Percentiles rank a stretch among this genome's conserved stretches.
These are phyloP conservation scores for Cucumis sativus DNA, from an alignment of 306 rosid genomes.

Conservation along the genomic window DNA sequence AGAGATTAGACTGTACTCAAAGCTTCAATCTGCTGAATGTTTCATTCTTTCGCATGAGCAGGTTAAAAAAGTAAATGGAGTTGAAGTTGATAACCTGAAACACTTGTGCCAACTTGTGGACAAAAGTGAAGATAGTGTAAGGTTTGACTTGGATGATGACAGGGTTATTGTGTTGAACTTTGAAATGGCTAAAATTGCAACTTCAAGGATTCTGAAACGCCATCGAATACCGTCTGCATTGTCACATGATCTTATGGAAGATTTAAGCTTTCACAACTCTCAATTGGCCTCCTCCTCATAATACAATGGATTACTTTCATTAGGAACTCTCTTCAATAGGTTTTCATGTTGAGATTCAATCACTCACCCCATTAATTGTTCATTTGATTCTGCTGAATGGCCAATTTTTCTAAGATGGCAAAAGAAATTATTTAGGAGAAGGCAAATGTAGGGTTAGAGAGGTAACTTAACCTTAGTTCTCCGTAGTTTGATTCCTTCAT, in stretches of 20 bases:
- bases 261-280: conserved; percentile 12
- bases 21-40: not conserved
- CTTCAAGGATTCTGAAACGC: conserved; percentile 57
- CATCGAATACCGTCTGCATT: conserved; percentile 65
- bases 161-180: conserved; percentile 61
- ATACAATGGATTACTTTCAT: not conserved
- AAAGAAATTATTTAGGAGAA: not conserved
- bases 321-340: not conserved
- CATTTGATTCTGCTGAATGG: not conserved
- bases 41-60: conserved; percentile 10
- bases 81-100: conserved; percentile 53
- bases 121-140: conserved; percentile 38
- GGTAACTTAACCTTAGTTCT: not conserved
- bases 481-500: not conserved
- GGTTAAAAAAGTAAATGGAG: conserved; percentile 74
- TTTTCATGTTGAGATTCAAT: not conserved
- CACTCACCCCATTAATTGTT: not conserved
- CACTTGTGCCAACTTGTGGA: conserved; percentile 63
- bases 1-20: not conserved
- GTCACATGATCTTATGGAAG: conserved; percentile 46
- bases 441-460: not conserved
- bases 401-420: not conserved
- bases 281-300: conserved; percentile 7
- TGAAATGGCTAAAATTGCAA: conserved; percentile 49
- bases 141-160: conserved; percentile 84